Conservation (phyloP, 2,329 filamentous ascomycete genomes). For the Colletotrichum limetticola region DNA sequence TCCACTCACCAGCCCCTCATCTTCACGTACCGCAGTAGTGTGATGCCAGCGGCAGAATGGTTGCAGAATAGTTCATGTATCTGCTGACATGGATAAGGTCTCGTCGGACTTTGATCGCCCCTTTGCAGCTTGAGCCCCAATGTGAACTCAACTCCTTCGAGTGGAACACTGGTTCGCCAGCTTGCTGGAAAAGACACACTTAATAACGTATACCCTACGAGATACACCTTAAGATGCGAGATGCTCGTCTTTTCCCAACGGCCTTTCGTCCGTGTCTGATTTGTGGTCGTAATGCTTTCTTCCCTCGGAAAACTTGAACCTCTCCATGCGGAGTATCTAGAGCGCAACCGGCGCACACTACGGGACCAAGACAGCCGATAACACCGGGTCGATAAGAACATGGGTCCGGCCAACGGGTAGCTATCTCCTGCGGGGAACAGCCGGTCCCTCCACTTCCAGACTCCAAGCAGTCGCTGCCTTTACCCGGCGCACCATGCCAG, state of each 20-base stretch:
- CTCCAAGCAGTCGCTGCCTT: constrained; percentile 8
- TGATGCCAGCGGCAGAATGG: neutral
- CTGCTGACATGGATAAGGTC: neutral
- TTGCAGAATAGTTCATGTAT: neutral
- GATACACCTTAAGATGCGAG: too few relatives aligned
- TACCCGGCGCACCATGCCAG: neutral
- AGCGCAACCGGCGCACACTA: constrained; percentile 15
- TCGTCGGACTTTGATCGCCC: too few relatives aligned
- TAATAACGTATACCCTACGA: too few relatives aligned
- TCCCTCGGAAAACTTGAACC: neutral
- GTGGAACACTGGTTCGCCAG: too few relatives aligned
- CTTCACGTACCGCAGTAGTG: too few relatives aligned
- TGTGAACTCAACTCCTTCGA: too few relatives aligned
- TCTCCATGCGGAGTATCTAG: neutral
- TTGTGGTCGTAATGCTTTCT: neutral
- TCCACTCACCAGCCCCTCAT: neutral
- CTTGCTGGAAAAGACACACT: too few relatives aligned
- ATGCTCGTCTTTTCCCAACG: too few relatives aligned
- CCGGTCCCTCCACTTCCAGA: neutral
- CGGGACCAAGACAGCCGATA: neutral
- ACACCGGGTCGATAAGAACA: neutral
- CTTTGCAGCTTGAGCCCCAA: too few relatives aligned
- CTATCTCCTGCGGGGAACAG: constrained; percentile 27
- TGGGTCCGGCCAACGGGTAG: constrained; percentile 12
- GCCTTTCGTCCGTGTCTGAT: too few relatives aligned